Conservation (phyloP, 2,329 filamentous ascomycete species). For the Neoarthrinium moseri region DNA sequence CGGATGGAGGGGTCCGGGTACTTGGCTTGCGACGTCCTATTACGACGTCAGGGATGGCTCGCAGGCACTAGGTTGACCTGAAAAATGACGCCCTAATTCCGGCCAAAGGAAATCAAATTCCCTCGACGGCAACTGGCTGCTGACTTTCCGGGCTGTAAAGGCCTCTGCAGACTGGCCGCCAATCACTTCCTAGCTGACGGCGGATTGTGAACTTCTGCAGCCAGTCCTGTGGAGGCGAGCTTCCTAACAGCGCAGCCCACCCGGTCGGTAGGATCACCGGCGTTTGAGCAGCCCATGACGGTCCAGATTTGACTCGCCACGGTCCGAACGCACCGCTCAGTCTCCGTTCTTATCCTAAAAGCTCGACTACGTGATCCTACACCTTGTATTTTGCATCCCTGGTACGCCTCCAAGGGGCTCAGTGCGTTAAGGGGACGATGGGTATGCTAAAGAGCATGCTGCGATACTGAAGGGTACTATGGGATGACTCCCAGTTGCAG, state of each 20-base stretch:
- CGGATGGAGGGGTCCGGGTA: no score
- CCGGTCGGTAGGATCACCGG: not conserved
- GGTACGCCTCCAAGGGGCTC: not conserved
- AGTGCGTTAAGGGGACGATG: not conserved
- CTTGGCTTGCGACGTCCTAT: no score
- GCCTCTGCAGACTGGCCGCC: not conserved
- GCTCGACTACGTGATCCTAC: no score
- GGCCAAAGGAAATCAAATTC: not conserved
- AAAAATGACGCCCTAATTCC: not conserved
- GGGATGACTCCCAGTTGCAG: not conserved
- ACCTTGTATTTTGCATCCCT: not conserved
- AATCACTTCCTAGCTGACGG: no score
- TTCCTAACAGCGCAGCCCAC: not conserved
- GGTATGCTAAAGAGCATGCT: not conserved
- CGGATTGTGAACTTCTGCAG: not conserved
- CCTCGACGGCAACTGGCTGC: not conserved
- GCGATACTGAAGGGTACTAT: not conserved
- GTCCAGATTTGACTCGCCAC: not conserved
- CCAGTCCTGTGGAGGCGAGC: not conserved
- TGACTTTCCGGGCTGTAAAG: not conserved
- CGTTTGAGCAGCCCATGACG: not conserved
- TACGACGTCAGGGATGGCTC: no score
- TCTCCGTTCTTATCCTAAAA: not conserved
- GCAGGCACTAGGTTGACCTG: no score
- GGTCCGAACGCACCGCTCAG: slow-evolving; percentile 6